Conservation (phyloP, 2,329 filamentous ascomycete species). For the Pseudocercospora musae region DNA sequence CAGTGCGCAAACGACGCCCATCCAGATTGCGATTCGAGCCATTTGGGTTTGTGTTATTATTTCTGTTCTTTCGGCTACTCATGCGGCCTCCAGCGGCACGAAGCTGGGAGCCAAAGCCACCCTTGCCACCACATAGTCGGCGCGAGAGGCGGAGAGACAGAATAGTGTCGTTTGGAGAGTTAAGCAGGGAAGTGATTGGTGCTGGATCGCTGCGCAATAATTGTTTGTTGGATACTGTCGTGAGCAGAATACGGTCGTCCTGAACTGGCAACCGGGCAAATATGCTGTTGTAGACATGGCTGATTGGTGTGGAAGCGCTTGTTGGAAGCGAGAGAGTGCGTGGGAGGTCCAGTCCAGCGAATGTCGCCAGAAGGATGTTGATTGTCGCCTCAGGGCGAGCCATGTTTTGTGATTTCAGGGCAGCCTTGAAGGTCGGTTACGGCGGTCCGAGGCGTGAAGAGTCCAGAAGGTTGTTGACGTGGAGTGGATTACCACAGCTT, state of each 20-base stretch:
- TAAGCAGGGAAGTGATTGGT: constrained; percentile 62
- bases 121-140: constrained; percentile 86
- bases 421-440: background rate
- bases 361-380: constrained; percentile 82
- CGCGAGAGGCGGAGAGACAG: constrained; percentile 77
- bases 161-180: constrained; percentile 54
- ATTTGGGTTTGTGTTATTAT: constrained; percentile 67
- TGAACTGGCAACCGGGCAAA: constrained; percentile 57
- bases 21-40: constrained; percentile 92
- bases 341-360: constrained; percentile 77
- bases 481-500: no score
- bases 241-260: constrained; percentile 67
- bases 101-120: constrained; percentile 94
- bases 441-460: no score
- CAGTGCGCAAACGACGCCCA: constrained; percentile 81
- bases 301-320: constrained; percentile 60
- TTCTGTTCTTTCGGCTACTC: constrained; percentile 89
- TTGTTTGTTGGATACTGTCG: constrained; percentile 74
- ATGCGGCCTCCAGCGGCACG: constrained; percentile 96
- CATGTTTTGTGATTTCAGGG: background rate
- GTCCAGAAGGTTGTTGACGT: no score
- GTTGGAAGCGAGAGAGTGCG: constrained; percentile 78
- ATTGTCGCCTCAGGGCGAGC: constrained; percentile 40
- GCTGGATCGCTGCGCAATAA: constrained; percentile 54
- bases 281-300: constrained; percentile 63